These are phyloP conservation scores for Colletotrichum sp. DNA, from an alignment of 2,329 filamentous ascomycete genomes.

Conservation along the genomic window DNA sequence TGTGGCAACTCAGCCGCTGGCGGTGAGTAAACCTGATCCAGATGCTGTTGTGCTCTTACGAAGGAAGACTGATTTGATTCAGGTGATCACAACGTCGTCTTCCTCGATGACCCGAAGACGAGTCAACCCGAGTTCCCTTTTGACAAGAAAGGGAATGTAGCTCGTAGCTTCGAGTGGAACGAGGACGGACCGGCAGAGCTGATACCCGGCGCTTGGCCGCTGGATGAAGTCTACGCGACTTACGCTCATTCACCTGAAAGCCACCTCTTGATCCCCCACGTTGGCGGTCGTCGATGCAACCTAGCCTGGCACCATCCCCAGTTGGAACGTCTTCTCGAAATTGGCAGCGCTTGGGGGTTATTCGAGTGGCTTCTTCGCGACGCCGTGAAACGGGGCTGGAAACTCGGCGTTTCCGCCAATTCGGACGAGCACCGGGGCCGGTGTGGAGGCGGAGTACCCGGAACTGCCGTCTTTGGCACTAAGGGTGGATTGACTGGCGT, in stretches of 20 bases:
- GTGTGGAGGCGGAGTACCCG: constrained; percentile 39
- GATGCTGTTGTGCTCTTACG: background rate
- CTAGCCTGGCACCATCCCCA: constrained; percentile 39
- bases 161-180: constrained; percentile 41
- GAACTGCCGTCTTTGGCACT: constrained; percentile 36
- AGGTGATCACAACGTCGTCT: constrained; percentile 39
- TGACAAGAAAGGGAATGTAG: constrained; percentile 35
- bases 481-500: constrained; percentile 33
- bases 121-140: constrained; percentile 32
- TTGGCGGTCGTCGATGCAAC: constrained; percentile 38
- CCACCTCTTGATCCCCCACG: constrained; percentile 39
- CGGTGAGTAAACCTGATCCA: background rate
- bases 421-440: constrained; percentile 39
- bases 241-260: constrained; percentile 34
- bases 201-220: constrained; percentile 36
- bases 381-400: constrained; percentile 34
- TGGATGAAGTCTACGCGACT: constrained; percentile 41
- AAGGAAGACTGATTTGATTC: background rate
- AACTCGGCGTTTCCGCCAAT: constrained; percentile 38
- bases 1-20: constrained; percentile 39
- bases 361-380: constrained; percentile 39
- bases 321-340: constrained; percentile 38
- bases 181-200: constrained; percentile 36
- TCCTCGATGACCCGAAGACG: constrained; percentile 31
- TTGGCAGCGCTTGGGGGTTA: constrained; percentile 38